A percentile compares a stretch with the other conserved stretches of the same genome.
Evolutionary conservation across 345 rosid genomes (phyloP).

Genomic region (Anacardium occidentale): DNA sequence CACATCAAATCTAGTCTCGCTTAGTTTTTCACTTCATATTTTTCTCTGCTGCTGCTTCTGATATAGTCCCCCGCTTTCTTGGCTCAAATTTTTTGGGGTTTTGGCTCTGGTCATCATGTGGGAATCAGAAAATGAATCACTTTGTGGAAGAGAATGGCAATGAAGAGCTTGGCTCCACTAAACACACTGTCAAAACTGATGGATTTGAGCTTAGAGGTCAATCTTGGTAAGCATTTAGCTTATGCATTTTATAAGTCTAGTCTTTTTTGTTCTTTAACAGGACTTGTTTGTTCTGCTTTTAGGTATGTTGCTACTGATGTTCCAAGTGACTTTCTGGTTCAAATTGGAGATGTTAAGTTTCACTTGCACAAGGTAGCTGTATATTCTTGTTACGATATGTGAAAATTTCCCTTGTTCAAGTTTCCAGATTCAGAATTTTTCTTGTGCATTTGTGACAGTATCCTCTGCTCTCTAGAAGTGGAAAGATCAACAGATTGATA

Average conservation of each 20-base stretch:
- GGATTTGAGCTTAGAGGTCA: conserved; percentile 85
- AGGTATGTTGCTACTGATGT: conserved; percentile 95
- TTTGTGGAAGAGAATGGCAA: conserved; percentile 65
- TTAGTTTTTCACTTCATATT: conserved; percentile 8
- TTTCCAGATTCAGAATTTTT: neutral
- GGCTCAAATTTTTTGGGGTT: conserved; percentile 1
- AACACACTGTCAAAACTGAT: conserved; percentile 68
- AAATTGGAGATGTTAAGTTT: conserved; percentile 67
- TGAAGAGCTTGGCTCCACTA: conserved; percentile 64
- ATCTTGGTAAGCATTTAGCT: conserved; percentile 57
- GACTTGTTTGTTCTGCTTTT: neutral
- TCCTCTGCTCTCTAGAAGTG: conserved; percentile 92
- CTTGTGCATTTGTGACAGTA: conserved; percentile 46
- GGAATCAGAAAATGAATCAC: conserved; percentile 79
- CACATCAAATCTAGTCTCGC: conserved; percentile 13
- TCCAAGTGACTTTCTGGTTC: conserved; percentile 83
- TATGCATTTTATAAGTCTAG: neutral
- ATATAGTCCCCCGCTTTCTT: conserved; percentile 7
- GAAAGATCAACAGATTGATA: conserved; percentile 79
- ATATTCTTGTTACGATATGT: conserved; percentile 7
- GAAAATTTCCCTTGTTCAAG: conserved; percentile 11
- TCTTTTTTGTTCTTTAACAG: no score
- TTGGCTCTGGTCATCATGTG: conserved; percentile 57
- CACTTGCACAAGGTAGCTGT: conserved; percentile 83
- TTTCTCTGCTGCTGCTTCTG: conserved; percentile 16